These are phyloP conservation scores for Bryum argenteum DNA, from an alignment of 225 moss, liverwort and hornwort genomes.

Conservation along the genomic window DNA sequence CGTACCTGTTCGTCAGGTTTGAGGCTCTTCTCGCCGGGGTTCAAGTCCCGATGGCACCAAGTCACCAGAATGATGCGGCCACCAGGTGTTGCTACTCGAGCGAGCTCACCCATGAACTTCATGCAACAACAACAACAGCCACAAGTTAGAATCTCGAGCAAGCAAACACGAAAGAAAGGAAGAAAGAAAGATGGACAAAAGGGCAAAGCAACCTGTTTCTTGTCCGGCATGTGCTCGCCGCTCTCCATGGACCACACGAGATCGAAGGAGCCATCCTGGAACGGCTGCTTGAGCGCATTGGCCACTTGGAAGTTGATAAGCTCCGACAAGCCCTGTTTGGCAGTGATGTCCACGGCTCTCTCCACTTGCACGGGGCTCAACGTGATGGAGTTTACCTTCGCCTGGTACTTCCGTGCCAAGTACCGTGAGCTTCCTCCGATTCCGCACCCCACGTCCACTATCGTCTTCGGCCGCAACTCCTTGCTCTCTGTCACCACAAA, in stretches of 20 bases:
- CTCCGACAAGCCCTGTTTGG: constrained; percentile 69
- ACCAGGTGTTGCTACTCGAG: constrained; percentile 79
- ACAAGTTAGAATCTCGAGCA: neutral
- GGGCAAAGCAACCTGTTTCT: constrained; percentile 60
- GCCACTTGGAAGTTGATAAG: constrained; percentile 79
- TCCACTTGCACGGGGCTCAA: constrained; percentile 84
- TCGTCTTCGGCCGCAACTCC: constrained; percentile 56
- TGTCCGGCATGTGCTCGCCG: constrained; percentile 97
- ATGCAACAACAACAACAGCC: constrained; percentile 9
- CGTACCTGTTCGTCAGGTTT: constrained; percentile 74
- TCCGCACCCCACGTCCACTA: constrained; percentile 94
- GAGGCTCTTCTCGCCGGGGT: constrained; percentile 73
- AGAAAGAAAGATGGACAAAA: neutral
- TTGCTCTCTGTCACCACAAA: constrained; percentile 56
- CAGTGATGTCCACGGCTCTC: constrained; percentile 72
- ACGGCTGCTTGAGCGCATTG: constrained; percentile 90
- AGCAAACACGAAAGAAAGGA: neutral
- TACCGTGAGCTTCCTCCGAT: constrained; percentile 94
- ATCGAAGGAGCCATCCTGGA: constrained; percentile 75
- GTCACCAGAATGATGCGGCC: constrained; percentile 86
- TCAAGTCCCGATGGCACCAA: constrained; percentile 94
- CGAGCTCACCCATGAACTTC: constrained; percentile 86
- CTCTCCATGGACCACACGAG: constrained; percentile 99
- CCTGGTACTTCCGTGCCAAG: constrained; percentile 79
- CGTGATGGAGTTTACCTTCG: constrained; percentile 82